Evolutionary conservation across 306 rosid genomes (phyloP), one percentile per base, ranked within the genome.

Genomic region (Gastrolobium bilobum): DNA sequence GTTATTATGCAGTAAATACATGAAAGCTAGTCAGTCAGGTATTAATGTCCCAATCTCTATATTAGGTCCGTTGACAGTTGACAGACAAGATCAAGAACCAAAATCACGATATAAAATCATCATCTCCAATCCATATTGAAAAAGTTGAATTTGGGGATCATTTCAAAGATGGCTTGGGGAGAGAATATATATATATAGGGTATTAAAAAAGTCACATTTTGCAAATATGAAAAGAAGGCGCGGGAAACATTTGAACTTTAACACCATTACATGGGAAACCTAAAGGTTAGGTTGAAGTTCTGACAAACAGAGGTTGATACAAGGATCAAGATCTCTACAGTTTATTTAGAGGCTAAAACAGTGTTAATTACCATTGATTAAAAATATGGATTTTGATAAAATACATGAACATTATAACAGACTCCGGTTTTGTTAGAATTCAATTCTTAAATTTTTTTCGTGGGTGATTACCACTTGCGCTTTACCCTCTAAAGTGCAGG

Each of bases 1-100:
- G 42, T 31, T 69, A 10, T 44, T 30, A 48, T 31, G 60, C 9
- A 13, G 15, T 68, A 13, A 34, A 48, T n/a, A 46, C 60, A 48
- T 15, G 35, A 42, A 64, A 64, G 51, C 31, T 30, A 13, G 73
- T 13, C 30, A 10, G 6, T 68, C 44, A 33, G 31, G 46, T 48
- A 48, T 50, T 70, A 50, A 50, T 50, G 34, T 50, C 58, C 47
- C 61, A 50, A 14, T 50, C 56, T 33, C 26, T 7, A 34, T 69
- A 48, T 14, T 4, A 7, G 43, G 37, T 68, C 20, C 50, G 47
- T 74, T 57, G 68, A 35, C 33, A 35, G 13, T 37, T 57, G 56
- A 58, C 46, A 47, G 6, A 57, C 60, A 74, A 35, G 62, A 72
- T 66, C 70, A 63, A 53, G 61, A 33, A 8, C 67, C 48, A 74